Conservation (phyloP, 345 rosid genomes). For the Corchorus olitorius region DNA sequence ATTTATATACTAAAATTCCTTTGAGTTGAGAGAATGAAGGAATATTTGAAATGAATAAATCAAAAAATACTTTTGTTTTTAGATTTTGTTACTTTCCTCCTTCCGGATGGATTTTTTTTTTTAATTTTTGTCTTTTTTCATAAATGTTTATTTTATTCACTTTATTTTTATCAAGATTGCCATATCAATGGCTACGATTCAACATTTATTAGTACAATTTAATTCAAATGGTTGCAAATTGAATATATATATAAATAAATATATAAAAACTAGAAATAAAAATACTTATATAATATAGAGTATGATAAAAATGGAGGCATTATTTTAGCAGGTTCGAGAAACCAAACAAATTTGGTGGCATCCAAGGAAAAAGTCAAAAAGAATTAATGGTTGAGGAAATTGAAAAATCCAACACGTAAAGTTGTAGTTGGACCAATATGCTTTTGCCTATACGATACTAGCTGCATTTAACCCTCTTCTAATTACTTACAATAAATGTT, state of each 20-base stretch:
- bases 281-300: no score
- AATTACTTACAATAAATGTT: neutral
- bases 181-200: no score
- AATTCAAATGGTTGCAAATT: neutral
- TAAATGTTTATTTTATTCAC: neutral
- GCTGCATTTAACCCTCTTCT: neutral
- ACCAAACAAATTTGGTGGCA: neutral
- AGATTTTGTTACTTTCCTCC: slow-evolving; percentile 30
- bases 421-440: slow-evolving; percentile 8
- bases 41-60: no score
- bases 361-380: slow-evolving; percentile 8
- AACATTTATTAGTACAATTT: neutral
- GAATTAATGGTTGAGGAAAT: neutral
- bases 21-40: neutral
- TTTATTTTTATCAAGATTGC: neutral
- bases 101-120: neutral
- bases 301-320: no score
- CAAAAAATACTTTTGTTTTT: neutral
- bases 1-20: neutral
- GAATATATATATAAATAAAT: no score
- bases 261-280: no score
- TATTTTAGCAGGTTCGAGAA: no score
- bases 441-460: neutral
- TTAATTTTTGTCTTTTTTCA: neutral
- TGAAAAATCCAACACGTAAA: slow-evolving; percentile 1